phyloP scores from a whole-genome alignment of 2,329 filamentous ascomycete species.

The Scolecobasidium constrictum region DNA sequence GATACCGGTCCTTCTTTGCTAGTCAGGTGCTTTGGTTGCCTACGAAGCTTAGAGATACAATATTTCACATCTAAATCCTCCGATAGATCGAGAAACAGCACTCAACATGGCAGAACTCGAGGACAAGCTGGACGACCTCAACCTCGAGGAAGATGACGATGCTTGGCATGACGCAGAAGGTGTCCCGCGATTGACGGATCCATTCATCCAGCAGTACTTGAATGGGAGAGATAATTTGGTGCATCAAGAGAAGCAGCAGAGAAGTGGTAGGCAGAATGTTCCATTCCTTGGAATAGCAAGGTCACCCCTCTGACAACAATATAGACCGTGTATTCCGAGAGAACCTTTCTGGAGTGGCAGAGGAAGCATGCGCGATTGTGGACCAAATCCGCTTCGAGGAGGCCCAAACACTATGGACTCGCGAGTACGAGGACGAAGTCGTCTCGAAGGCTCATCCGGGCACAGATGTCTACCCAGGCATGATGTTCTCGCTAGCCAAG shows the following conservation, averaged over 20 bases:
- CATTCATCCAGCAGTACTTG: conserved; percentile 75
- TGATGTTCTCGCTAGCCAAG: conserved; percentile 87
- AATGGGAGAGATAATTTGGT: conserved; percentile 66
- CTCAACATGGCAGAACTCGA: not conserved
- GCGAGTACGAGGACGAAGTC: conserved; percentile 58
- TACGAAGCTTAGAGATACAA: no score
- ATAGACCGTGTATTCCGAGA: conserved; percentile 60
- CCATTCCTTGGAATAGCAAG: no score
- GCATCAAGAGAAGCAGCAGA: conserved; percentile 66
- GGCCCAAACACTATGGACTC: conserved; percentile 64
- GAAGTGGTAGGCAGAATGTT: conserved; percentile 53
- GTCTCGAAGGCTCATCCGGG: conserved; percentile 44
- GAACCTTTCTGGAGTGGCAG: conserved; percentile 67
- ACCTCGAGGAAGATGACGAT: conserved; percentile 27
- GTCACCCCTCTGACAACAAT: no score
- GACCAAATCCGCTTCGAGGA: conserved; percentile 70
- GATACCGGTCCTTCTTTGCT: no score
- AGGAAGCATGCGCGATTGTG: conserved; percentile 69
- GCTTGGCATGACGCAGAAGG: conserved; percentile 49
- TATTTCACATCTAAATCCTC: no score
- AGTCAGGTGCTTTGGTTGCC: no score
- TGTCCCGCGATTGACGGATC: conserved; percentile 51
- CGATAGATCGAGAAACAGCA: no score
- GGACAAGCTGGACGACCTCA: not conserved
- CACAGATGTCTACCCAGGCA: conserved; percentile 70